These are phyloP conservation scores for Rhodosporidiobolus sp. DNA, from an alignment of 768 basidiomycete species.

Conservation along the genomic window DNA sequence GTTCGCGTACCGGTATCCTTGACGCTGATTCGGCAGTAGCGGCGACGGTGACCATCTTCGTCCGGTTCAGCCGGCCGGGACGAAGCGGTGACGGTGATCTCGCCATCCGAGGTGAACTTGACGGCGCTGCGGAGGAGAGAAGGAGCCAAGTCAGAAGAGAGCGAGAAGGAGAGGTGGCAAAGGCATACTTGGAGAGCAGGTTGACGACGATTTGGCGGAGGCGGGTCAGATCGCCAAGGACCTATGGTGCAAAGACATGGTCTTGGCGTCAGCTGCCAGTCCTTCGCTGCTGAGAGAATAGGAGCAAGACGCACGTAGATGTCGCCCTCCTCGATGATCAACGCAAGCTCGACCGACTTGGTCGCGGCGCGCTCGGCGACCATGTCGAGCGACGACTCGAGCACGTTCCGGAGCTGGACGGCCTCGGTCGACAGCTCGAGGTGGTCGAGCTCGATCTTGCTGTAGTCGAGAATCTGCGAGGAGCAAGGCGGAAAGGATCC, in stretches of 20 bases:
- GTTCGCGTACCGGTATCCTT: conserved; percentile 14
- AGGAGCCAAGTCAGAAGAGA: neutral
- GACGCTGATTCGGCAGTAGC: conserved; percentile 21
- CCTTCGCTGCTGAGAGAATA: neutral
- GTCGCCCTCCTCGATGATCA: conserved; percentile 37
- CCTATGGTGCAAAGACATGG: neutral
- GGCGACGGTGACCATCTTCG: neutral
- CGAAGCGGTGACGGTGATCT: conserved; percentile 31
- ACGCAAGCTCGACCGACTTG: conserved; percentile 31
- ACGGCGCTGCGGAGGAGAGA: conserved; percentile 12
- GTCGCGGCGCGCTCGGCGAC: conserved; percentile 36
- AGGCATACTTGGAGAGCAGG: conserved; percentile 26
- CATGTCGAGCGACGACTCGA: conserved; percentile 38
- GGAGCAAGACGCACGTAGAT: conserved; percentile 6
- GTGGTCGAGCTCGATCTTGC: conserved; percentile 36
- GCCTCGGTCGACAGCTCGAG: conserved; percentile 27
- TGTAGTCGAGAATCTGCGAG: conserved; percentile 34
- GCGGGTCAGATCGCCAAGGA: conserved; percentile 31
- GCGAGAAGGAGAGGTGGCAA: too few species aligned
- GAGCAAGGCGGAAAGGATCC: neutral
- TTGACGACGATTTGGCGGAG: conserved; percentile 36
- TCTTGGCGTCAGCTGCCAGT: too few species aligned
- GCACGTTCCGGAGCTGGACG: conserved; percentile 18
- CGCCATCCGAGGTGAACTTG: conserved; percentile 35
- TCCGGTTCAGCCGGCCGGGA: neutral